A percentile compares a stretch with the other conserved stretches of the same genome.
These are phyloP conservation scores for Biscogniauxia sp. DNA, from an alignment of 2,329 filamentous ascomycete species.

Conservation along the genomic window DNA sequence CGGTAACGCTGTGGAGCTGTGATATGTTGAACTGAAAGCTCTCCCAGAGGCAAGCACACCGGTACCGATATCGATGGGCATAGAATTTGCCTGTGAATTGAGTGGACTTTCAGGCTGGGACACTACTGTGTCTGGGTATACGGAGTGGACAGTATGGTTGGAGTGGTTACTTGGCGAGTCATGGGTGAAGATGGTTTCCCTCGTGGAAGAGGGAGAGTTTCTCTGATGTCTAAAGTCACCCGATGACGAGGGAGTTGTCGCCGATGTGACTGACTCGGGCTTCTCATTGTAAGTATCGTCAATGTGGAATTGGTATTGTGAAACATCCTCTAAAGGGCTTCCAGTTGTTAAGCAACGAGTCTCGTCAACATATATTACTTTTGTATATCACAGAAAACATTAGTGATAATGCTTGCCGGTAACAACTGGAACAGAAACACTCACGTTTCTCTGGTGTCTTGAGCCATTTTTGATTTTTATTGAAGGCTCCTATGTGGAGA, in stretches of 20 bases:
- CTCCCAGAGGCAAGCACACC: slow-evolving; percentile 12
- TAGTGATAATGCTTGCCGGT: slow-evolving; percentile 3
- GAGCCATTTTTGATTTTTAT: slow-evolving; percentile 31
- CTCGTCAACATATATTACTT: slow-evolving; percentile 34
- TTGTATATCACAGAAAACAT: slow-evolving; percentile 5
- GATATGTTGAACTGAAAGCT: slow-evolving; percentile 15
- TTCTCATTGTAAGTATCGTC: slow-evolving; percentile 16
- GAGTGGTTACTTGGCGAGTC: slow-evolving; percentile 3
- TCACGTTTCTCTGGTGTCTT: slow-evolving; percentile 28
- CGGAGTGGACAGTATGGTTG: not conserved
- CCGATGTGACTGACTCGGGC: slow-evolving; percentile 13
- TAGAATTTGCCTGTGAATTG: slow-evolving; percentile 4
- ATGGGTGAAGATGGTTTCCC: not conserved
- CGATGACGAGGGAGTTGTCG: slow-evolving; percentile 7
- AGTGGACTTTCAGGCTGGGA: slow-evolving; percentile 9
- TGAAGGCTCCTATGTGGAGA: slow-evolving; percentile 22
- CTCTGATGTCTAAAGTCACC: slow-evolving; percentile 2
- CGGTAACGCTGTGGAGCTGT: slow-evolving; percentile 25
- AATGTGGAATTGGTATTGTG: slow-evolving; percentile 19
- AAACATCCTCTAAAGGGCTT: slow-evolving; percentile 20
- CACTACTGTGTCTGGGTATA: slow-evolving; percentile 4
- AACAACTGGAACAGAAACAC: not conserved
- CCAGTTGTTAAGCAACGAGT: slow-evolving; percentile 25
- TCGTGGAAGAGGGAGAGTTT: not conserved
- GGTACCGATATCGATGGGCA: slow-evolving; percentile 2